Conservation (phyloP, 139 green algal genomes). For the Picochlorum sp. region DNA sequence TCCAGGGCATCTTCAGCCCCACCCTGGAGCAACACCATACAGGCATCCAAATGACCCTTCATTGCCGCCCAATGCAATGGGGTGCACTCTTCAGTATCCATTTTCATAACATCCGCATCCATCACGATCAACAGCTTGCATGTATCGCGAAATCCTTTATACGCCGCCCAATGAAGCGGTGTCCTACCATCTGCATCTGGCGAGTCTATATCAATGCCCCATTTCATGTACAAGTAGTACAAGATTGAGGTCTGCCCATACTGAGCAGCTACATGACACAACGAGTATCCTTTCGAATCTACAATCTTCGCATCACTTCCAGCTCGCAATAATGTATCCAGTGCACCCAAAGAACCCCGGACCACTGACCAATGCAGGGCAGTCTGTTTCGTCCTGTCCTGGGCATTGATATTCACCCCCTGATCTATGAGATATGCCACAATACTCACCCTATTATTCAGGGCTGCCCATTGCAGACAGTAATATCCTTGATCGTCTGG, state of each 20-base stretch:
- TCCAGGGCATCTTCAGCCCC: slow-evolving; percentile 49
- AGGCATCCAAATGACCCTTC: slow-evolving; percentile 80
- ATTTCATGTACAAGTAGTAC: slow-evolving; percentile 81
- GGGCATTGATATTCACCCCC: slow-evolving; percentile 46
- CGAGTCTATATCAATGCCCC: slow-evolving; percentile 68
- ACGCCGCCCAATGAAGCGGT: slow-evolving; percentile 73
- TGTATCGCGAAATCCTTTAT: slow-evolving; percentile 78
- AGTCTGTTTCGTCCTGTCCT: slow-evolving; percentile 71
- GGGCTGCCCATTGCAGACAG: slow-evolving; percentile 80
- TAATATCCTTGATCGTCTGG: slow-evolving; percentile 60
- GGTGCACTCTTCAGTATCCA: slow-evolving; percentile 88
- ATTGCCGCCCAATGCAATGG: slow-evolving; percentile 95
- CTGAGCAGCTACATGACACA: slow-evolving; percentile 82
- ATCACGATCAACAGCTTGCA: slow-evolving; percentile 87
- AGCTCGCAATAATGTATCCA: slow-evolving; percentile 63
- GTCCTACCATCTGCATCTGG: slow-evolving; percentile 53
- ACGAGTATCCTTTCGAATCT: slow-evolving; percentile 60
- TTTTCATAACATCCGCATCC: slow-evolving; percentile 38
- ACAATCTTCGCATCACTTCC: slow-evolving; percentile 34
- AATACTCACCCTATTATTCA: slow-evolving; percentile 82
- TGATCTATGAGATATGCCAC: slow-evolving; percentile 60
- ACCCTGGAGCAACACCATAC: slow-evolving; percentile 81
- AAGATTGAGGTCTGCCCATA: slow-evolving; percentile 91
- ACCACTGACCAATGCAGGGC: slow-evolving; percentile 83
- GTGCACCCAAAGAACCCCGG: slow-evolving; percentile 56